These are phyloP conservation scores for Trichosporon inkin DNA, from an alignment of 1,284 basidiomycete species.

Conservation along the genomic window DNA sequence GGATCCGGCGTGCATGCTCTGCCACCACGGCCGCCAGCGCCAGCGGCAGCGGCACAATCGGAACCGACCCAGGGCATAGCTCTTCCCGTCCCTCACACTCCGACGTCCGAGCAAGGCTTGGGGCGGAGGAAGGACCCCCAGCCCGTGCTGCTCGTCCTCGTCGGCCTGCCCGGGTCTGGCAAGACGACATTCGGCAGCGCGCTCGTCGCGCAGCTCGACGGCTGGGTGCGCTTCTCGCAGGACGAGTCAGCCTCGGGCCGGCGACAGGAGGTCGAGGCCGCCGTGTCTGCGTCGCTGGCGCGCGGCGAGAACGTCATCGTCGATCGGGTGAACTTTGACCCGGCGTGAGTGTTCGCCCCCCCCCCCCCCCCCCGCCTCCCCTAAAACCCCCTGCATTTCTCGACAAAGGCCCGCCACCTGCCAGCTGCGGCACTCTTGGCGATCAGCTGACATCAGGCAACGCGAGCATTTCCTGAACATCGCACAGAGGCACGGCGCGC, in stretches of 20 bases:
- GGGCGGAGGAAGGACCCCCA: background rate
- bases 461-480: constrained; percentile 46
- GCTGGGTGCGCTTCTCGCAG: constrained; percentile 47
- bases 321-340: constrained; percentile 47
- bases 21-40: background rate
- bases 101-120: too few species aligned
- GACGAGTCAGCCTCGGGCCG: constrained; percentile 42
- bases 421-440: too few species aligned
- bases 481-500: constrained; percentile 19
- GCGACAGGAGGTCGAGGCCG: constrained; percentile 43
- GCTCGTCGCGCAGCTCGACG: constrained; percentile 22
- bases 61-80: background rate
- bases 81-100: background rate
- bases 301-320: constrained; percentile 44
- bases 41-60: background rate
- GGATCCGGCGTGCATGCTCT: too few species aligned
- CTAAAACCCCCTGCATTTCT: too few species aligned
- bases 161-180: constrained; percentile 46
- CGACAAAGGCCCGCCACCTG: too few species aligned
- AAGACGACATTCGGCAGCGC: constrained; percentile 45
- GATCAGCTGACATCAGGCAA: constrained; percentile 36
- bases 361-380: background rate
- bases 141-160: constrained; percentile 37
- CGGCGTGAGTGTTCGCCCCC: constrained; percentile 28
- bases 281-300: constrained; percentile 30